phyloP scores from a whole-genome alignment of 495 filamentous ascomycete genomes.

The Schizothecium vesticola region DNA sequence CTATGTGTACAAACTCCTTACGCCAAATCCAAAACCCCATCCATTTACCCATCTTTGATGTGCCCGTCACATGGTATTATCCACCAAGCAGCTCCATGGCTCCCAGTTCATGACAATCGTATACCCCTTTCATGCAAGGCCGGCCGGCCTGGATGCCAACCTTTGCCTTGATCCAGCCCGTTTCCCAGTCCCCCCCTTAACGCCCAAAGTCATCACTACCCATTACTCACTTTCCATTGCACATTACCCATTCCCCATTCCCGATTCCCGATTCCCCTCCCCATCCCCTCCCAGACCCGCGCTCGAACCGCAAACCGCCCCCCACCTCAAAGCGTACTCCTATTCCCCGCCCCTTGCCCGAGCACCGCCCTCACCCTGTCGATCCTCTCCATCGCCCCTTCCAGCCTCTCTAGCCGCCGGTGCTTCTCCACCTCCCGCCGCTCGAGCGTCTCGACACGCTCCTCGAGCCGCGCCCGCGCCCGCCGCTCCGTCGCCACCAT shows the following conservation, averaged over 20 bases:
- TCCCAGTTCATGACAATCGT: background rate
- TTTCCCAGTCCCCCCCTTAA: background rate
- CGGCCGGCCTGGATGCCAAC: background rate
- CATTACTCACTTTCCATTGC: background rate
- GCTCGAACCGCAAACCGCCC: background rate
- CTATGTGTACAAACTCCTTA: background rate
- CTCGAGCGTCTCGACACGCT: constrained; percentile 64
- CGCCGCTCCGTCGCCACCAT: constrained; percentile 91
- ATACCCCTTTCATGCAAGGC: background rate
- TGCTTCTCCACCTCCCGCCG: constrained; percentile 65
- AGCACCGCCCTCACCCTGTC: constrained; percentile 63
- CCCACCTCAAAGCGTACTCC: background rate
- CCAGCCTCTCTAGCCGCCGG: constrained; percentile 63
- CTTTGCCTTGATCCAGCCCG: background rate
- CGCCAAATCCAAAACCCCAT: background rate
- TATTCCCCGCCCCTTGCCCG: constrained; percentile 10
- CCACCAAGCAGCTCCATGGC: background rate
- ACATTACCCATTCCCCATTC: background rate
- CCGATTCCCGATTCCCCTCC: too few species aligned
- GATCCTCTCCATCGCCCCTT: constrained; percentile 74
- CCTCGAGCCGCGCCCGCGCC: constrained; percentile 72
- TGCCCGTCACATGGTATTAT: background rate
- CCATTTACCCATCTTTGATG: background rate
- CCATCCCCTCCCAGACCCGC: too few species aligned
- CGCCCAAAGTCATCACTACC: background rate